Percentiles rank a stretch among this genome's conserved stretches.
Conservation (phyloP, 1,284 basidiomycete species). For the Flammula alnicola region DNA sequence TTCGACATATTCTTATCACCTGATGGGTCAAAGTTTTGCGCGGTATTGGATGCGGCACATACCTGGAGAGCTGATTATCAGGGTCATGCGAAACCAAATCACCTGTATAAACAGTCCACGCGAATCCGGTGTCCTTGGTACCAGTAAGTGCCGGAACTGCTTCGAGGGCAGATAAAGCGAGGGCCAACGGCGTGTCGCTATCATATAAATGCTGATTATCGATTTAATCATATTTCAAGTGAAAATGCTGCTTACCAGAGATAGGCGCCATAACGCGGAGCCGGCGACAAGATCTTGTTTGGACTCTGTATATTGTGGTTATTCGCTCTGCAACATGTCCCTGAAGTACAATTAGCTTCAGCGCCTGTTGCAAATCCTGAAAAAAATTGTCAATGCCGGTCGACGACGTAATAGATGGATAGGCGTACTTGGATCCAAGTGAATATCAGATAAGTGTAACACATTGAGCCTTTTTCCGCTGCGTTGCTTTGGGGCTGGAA, state of each 20-base stretch:
- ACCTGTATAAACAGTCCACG: slow-evolving; percentile 75
- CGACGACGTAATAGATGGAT: not conserved
- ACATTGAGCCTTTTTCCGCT: slow-evolving; percentile 74
- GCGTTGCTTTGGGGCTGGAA: slow-evolving; percentile 55
- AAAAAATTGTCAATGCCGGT: not conserved
- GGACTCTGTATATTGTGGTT: slow-evolving; percentile 57
- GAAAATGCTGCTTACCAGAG: slow-evolving; percentile 46
- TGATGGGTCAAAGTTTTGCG: too few species aligned
- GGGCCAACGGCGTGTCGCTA: slow-evolving; percentile 73
- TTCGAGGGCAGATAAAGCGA: slow-evolving; percentile 66
- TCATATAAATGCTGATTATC: slow-evolving; percentile 7
- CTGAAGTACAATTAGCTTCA: slow-evolving; percentile 76
- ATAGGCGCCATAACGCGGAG: slow-evolving; percentile 71
- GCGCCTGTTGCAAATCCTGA: slow-evolving; percentile 72
- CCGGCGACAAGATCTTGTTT: slow-evolving; percentile 54
- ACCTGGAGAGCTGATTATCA: slow-evolving; percentile 67
- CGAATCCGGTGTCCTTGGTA: slow-evolving; percentile 63
- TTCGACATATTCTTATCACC: slow-evolving; percentile 46
- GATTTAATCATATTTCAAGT: not conserved
- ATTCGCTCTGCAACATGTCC: slow-evolving; percentile 72
- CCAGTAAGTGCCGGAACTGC: slow-evolving; percentile 72
- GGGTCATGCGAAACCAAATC: slow-evolving; percentile 78
- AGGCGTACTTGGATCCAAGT: slow-evolving; percentile 70
- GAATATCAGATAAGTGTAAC: slow-evolving; percentile 78
- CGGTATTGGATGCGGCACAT: too few species aligned